phyloP scores from a whole-genome alignment of 2,329 filamentous ascomycete species.

The Cercospora citrullina region DNA sequence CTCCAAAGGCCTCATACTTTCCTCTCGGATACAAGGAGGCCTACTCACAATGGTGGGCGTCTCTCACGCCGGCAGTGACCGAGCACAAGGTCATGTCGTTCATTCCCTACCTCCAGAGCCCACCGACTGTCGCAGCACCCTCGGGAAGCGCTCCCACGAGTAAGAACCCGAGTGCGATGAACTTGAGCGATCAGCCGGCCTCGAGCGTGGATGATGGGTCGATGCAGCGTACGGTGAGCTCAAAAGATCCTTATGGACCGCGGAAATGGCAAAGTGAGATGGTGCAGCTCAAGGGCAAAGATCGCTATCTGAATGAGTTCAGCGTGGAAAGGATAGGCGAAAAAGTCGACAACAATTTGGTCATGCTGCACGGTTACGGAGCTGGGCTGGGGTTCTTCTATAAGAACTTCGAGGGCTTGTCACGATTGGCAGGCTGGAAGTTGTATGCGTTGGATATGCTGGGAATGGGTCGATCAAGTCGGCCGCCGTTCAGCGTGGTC shows the following conservation, averaged over 20 bases:
- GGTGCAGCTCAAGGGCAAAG: conserved; percentile 79
- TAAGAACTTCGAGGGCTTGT: conserved; percentile 91
- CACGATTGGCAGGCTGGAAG: conserved; percentile 76
- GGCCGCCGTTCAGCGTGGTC: conserved; percentile 77
- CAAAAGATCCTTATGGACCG: conserved; percentile 76
- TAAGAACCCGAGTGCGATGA: conserved; percentile 41
- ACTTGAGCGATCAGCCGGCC: conserved; percentile 42
- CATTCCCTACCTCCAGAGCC: conserved; percentile 76
- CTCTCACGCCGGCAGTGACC: conserved; percentile 75
- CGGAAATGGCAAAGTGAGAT: conserved; percentile 83
- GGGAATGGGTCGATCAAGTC: conserved; percentile 86
- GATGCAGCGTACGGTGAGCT: conserved; percentile 44
- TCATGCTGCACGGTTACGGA: conserved; percentile 96
- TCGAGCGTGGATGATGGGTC: conserved; percentile 41
- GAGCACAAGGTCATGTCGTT: conserved; percentile 86
- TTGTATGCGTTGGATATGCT: conserved; percentile 93
- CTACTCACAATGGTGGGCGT: conserved; percentile 91
- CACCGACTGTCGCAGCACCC: conserved; percentile 63
- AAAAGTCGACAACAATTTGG: conserved; percentile 76
- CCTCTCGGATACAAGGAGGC: conserved; percentile 90
- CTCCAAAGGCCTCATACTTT: conserved; percentile 53
- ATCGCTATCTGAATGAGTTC: conserved; percentile 89
- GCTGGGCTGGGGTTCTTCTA: conserved; percentile 97
- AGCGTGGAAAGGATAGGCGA: conserved; percentile 83
- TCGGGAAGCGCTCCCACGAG: conserved; percentile 57